Conservation (phyloP, 306 rosid species). For the Rosa chinensis region DNA sequence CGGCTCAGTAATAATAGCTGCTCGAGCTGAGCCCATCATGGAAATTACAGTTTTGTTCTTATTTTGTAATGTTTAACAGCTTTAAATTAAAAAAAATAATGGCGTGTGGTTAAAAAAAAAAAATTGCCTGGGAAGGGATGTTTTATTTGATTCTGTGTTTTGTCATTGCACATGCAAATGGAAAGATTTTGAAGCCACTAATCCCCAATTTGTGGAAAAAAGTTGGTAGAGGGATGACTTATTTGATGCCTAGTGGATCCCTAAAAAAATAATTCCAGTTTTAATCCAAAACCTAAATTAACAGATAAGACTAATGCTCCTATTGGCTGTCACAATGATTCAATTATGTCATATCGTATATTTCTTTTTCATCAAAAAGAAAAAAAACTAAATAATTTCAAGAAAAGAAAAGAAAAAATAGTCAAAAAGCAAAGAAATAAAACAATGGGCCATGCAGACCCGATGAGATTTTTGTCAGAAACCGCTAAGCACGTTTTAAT, state of each 20-base stretch:
- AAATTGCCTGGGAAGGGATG: background rate
- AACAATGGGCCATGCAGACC: background rate
- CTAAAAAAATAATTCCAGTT: background rate
- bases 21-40: no score
- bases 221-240: background rate
- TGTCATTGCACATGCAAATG: conserved; percentile 12
- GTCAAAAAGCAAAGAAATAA: background rate
- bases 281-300: background rate
- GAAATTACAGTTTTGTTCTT: no score
- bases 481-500: background rate
- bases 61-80: no score
- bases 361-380: background rate
- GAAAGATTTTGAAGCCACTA: background rate
- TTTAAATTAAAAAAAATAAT: background rate
- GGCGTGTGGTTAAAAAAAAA: background rate
- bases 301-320: background rate
- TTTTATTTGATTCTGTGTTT: background rate
- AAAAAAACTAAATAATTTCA: background rate
- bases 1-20: no score
- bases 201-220: conserved; percentile 11
- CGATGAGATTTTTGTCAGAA: background rate
- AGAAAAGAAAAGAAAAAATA: background rate
- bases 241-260: background rate
- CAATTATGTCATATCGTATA: background rate
- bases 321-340: conserved; percentile 13